Evolutionary conservation across 176 grass and related monocot species (phyloP).

Genomic region (Melocanna baccifera): DNA sequence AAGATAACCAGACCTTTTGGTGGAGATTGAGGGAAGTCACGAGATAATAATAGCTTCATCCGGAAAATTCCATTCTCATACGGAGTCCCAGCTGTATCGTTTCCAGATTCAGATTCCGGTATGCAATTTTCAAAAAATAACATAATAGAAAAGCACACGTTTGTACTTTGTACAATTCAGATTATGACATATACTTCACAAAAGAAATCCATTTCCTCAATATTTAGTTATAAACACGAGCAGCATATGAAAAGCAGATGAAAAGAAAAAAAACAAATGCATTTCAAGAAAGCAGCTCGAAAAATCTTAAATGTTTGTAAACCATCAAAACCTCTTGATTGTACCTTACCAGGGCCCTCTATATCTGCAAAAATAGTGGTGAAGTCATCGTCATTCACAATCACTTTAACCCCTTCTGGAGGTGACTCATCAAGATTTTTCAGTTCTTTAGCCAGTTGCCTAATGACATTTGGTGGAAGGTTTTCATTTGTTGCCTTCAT

Average conservation of each 20-base stretch:
- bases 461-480: constrained; percentile 91
- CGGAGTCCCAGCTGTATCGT: constrained; percentile 70
- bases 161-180: background rate
- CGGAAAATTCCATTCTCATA: constrained; percentile 91
- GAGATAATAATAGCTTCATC: constrained; percentile 80
- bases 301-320: background rate
- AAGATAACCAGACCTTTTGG: constrained; percentile 61
- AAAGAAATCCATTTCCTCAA: background rate
- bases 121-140: background rate
- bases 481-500: constrained; percentile 95
- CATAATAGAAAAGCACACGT: background rate
- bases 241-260: background rate
- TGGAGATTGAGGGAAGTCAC: constrained; percentile 81
- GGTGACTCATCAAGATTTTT: constrained; percentile 89
- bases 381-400: constrained; percentile 86
- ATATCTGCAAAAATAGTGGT: constrained; percentile 89
- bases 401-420: constrained; percentile 90
- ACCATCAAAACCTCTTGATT: background rate
- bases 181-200: background rate
- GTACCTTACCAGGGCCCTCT: constrained; percentile 71
- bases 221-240: background rate
- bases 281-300: background rate
- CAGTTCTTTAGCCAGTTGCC: constrained; percentile 80
- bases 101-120: background rate
- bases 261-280: background rate